Evolutionary conservation across 495 filamentous ascomycete genomes (phyloP), one percentile per base, ranked within the genome.

Genomic region (Penicillium bovifimosum): DNA sequence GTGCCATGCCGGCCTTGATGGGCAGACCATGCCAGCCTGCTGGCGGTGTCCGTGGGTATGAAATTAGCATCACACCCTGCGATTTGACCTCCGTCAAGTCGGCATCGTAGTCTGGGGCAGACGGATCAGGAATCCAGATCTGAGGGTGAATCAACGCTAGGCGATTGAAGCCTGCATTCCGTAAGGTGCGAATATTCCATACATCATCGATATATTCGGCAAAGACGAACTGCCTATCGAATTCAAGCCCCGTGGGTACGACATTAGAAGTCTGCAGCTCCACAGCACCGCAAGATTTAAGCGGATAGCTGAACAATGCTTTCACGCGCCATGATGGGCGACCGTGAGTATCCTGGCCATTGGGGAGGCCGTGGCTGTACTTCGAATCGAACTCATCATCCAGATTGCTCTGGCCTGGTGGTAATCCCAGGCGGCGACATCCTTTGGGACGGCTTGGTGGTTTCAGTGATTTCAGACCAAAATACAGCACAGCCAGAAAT

Each of bases 141-240:
- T 93, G 84, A 2, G 89, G 85, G 36, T 78, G 72, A 27, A 97
- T 75, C 38, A 81, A 83, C 6, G 91, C 86, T 26, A 97, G 74
- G 20, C 74, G 70, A 1, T 88, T 78, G 62, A 86, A 87, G 34
- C 86, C 78, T 28, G 89, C 71, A 60, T 93, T 87, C 7, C 72
- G 69, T 9, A 76, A 52, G 5, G 92, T 96, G 58, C 91, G 77
- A 59, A 89, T 90, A 11, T 78, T 77, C 90, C 91, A 97, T 43
- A 52, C 58, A 0, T 59, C 55, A 0, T 56, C 10, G 34, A 27
- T 47, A 6, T 85, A 74, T 64, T 90, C 83, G 1, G 85, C 87
- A 58, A 96, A 89, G 42, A 81, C 86, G 75, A 90, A 96, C 57
- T 88, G 82, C 1, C 92, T 84, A 66, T 97, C 92, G 65, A 85